These are phyloP conservation scores for Erigeron philadelphicus DNA, from an alignment of 140 eudicot genomes.

Conservation along the genomic window DNA sequence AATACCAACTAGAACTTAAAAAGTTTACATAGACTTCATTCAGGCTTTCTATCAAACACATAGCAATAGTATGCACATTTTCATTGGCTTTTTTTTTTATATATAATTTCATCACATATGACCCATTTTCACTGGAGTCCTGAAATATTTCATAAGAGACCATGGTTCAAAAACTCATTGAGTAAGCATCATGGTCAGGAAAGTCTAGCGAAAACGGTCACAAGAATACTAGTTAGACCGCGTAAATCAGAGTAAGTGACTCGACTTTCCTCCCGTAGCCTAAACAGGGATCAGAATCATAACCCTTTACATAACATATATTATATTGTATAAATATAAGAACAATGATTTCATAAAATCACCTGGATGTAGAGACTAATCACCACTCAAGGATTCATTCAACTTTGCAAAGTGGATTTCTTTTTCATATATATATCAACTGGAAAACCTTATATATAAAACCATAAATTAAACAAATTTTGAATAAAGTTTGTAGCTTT, in stretches of 20 bases:
- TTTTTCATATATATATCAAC: background rate
- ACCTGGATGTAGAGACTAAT: conserved; percentile 18
- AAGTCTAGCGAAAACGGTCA: background rate
- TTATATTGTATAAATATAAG: no score
- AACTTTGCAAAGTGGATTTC: background rate
- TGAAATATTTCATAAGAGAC: no score
- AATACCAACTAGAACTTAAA: no score
- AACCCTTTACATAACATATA: background rate
- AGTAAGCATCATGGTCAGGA: background rate
- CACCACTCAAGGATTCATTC: conserved; percentile 13
- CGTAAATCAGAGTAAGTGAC: no score
- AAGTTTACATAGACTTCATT: background rate
- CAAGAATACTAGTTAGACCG: background rate
- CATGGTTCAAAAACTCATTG: no score
- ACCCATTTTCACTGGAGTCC: no score
- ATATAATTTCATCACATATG: no score
- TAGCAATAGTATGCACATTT: conserved; percentile 13
- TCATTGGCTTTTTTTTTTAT: background rate
- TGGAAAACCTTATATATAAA: background rate
- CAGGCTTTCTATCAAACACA: conserved; percentile 9
- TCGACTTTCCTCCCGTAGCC: no score
- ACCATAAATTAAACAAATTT: background rate
- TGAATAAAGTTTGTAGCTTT: conserved; percentile 5
- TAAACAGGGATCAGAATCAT: background rate
- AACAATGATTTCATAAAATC: conserved; percentile 8